phyloP scores from a whole-genome alignment of 2,329 filamentous ascomycete species.

The Ramularia endophylla region DNA sequence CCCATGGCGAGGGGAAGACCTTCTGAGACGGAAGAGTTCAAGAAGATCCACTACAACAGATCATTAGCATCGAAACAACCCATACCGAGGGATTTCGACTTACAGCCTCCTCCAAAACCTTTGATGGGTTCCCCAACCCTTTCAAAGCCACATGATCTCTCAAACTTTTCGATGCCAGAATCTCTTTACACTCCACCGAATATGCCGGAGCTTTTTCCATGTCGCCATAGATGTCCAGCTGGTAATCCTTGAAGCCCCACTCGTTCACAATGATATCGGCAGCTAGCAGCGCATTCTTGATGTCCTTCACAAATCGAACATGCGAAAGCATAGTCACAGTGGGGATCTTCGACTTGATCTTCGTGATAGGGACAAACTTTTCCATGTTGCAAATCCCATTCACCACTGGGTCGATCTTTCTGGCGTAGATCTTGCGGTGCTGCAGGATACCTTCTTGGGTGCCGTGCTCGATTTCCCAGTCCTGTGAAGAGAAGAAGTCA shows the following conservation, averaged over 20 bases:
- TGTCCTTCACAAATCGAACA: slow-evolving; percentile 50
- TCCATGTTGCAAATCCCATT: slow-evolving; percentile 57
- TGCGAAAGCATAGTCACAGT: slow-evolving; percentile 58
- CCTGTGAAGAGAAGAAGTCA: slow-evolving; percentile 54
- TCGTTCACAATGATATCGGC: slow-evolving; percentile 57
- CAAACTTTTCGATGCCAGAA: slow-evolving; percentile 46
- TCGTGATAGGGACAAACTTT: slow-evolving; percentile 50
- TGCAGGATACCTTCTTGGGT: slow-evolving; percentile 47
- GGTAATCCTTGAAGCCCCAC: slow-evolving; percentile 54
- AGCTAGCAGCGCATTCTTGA: slow-evolving; percentile 54
- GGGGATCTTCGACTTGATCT: slow-evolving; percentile 46
- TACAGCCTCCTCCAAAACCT: too few species aligned
- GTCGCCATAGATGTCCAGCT: slow-evolving; percentile 53
- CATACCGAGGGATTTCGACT: too few species aligned
- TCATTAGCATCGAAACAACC: too few species aligned
- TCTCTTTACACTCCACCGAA: slow-evolving; percentile 48
- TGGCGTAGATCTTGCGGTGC: slow-evolving; percentile 46
- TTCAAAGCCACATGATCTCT: too few species aligned
- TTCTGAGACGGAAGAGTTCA: slow-evolving; percentile 40
- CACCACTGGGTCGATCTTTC: slow-evolving; percentile 55
- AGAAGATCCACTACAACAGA: too few species aligned
- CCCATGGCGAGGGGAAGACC: slow-evolving; percentile 42
- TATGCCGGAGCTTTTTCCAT: slow-evolving; percentile 54
- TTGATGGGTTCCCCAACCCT: too few species aligned
- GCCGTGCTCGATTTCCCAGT: slow-evolving; percentile 54